Conservation (phyloP, 768 basidiomycete species). For the Naganishia vaughanmartiniae region DNA sequence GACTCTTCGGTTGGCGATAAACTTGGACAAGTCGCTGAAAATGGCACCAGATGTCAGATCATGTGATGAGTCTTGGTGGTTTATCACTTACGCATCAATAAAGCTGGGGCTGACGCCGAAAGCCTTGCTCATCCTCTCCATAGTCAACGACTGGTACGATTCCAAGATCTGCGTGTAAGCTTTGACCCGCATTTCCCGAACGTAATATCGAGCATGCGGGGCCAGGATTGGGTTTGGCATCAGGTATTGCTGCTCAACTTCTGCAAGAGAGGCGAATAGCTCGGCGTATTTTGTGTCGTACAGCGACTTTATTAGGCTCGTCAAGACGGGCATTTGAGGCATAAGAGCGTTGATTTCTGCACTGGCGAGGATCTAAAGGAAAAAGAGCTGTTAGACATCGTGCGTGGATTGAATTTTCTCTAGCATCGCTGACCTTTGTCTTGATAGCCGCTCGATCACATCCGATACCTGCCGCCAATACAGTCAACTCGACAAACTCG, state of each 20-base stretch:
- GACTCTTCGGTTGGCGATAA: constrained; percentile 82
- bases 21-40: constrained; percentile 79
- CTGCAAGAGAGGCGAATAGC: constrained; percentile 85
- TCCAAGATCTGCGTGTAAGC: constrained; percentile 91
- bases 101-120: constrained; percentile 88
- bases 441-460: constrained; percentile 81
- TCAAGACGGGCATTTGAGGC: constrained; percentile 75
- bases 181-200: constrained; percentile 92
- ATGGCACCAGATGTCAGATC: background rate
- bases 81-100: constrained; percentile 69
- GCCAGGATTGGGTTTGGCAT: constrained; percentile 81
- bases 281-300: constrained; percentile 93
- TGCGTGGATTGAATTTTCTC: background rate
- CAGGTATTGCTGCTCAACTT: constrained; percentile 81
- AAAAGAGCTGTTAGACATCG: background rate
- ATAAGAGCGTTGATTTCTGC: constrained; percentile 85
- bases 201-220: constrained; percentile 82
- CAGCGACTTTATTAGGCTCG: constrained; percentile 77
- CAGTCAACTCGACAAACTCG: constrained; percentile 80
- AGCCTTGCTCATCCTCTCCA: constrained; percentile 76
- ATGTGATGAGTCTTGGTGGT: background rate
- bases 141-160: constrained; percentile 80
- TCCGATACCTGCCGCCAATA: constrained; percentile 72
- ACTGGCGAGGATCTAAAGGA: constrained; percentile 68
- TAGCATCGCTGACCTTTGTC: constrained; percentile 65